Conservation (phyloP, 2,329 filamentous ascomycete species). For the Fusarium tupiense region DNA sequence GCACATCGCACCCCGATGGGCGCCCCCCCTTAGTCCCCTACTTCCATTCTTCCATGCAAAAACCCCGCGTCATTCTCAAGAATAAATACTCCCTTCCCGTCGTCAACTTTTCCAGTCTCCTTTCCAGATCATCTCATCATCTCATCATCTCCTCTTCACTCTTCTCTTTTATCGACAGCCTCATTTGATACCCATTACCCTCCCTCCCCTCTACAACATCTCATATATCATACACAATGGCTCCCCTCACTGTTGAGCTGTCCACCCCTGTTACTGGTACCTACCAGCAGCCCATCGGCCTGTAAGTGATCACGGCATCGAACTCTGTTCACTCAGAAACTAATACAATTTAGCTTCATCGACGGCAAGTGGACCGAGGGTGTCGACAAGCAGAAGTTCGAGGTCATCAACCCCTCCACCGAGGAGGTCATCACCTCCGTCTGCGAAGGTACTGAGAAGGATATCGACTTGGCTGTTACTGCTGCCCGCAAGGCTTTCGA, state of each 20-base stretch:
- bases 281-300: constrained; percentile 68
- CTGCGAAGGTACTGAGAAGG: constrained; percentile 87
- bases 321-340: background rate
- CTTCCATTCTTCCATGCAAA: constrained; percentile 25
- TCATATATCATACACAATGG: constrained; percentile 36
- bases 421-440: constrained; percentile 88
- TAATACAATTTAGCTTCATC: constrained; percentile 73
- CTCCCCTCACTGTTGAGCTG: constrained; percentile 64
- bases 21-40: constrained; percentile 12
- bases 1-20: constrained; percentile 13
- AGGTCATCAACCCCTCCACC: constrained; percentile 87
- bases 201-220: constrained; percentile 3
- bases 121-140: constrained; percentile 43
- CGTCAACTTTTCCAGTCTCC: constrained; percentile 17
- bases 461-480: constrained; percentile 80
- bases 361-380: constrained; percentile 87
- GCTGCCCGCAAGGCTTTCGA: constrained; percentile 90
- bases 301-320: constrained; percentile 57
- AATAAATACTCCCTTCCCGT: constrained; percentile 43
- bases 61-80: constrained; percentile 41
- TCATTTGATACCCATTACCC: constrained; percentile 39
- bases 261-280: constrained; percentile 73
- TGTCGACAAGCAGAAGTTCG: constrained; percentile 88
- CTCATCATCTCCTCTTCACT: constrained; percentile 20
- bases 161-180: constrained; percentile 18